These are phyloP conservation scores for Sporothrix luriei DNA, from an alignment of 2,329 filamentous ascomycete genomes.

Conservation along the genomic window DNA sequence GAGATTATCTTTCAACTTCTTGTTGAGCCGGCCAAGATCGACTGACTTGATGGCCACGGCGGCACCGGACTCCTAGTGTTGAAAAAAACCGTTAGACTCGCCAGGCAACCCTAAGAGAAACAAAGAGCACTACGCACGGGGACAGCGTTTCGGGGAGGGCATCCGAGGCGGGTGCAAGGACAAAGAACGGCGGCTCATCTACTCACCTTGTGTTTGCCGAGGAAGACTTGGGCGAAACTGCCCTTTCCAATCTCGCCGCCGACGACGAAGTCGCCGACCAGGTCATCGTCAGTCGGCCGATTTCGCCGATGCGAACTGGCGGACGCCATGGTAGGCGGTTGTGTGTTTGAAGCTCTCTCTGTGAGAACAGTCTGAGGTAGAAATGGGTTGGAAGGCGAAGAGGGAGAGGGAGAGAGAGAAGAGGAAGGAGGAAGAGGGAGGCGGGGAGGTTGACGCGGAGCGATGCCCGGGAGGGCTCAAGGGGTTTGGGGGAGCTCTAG, in stretches of 20 bases:
- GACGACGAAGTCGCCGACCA: conserved; percentile 38
- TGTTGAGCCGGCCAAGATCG: conserved; percentile 84
- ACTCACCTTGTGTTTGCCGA: conserved; percentile 79
- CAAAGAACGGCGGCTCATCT: too few relatives aligned
- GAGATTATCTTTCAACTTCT: conserved; percentile 94
- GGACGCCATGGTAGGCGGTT: conserved; percentile 32
- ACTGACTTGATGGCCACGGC: conserved; percentile 97
- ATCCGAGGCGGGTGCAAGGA: background rate
- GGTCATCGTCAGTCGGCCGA: conserved; percentile 34
- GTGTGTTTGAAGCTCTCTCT: conserved; percentile 16
- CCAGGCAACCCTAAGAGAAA: background rate
- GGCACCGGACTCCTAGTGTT: conserved; percentile 68
- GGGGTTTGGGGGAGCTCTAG: conserved; percentile 30
- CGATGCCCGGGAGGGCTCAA: conserved; percentile 34
- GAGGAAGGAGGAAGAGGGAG: background rate
- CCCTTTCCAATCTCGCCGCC: conserved; percentile 83
- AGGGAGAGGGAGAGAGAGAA: background rate
- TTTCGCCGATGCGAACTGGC: conserved; percentile 31
- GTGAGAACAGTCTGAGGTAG: background rate
- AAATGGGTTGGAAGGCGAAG: background rate
- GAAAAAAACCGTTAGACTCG: background rate
- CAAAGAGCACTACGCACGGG: background rate
- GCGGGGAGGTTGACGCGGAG: conserved; percentile 10
- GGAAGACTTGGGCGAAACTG: conserved; percentile 95
- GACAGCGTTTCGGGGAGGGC: background rate